Evolutionary conservation across 148 eudicot species (phyloP), one percentile per base, ranked within the genome.

Genomic region (Fallopia convolvulus): DNA sequence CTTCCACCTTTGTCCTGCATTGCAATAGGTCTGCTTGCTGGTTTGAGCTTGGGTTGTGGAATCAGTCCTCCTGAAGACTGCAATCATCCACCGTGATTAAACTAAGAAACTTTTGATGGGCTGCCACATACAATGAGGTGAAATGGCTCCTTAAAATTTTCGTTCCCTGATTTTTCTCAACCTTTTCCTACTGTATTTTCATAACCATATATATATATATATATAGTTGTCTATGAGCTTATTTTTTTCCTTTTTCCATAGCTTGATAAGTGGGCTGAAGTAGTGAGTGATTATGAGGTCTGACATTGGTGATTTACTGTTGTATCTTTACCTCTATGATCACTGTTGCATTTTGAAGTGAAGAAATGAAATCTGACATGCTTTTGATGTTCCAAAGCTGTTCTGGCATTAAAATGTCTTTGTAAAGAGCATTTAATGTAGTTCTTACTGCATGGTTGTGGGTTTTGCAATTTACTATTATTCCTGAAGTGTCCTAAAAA

Each of bases 21-120:
- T 90, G 97, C 83, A 94, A 94, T 70, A 82, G 97, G 83, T 97
- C 99, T 76, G 99, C 99, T 78, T 94, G 97, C 80, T 92, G 90
- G 93, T 92, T 21, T 84, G 90, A 86, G 87, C 89, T 94, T 82
- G 90, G 89, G 71, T 78, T 79, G 74, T 92, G 92, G 92, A 91
- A 92, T 83, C 81, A 33, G 61, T 90, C 7, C 97, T 65, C 77
- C 90, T 65, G 97, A 89, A 21, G 99, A 94, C 82, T 94, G 94
- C 84, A 88, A 87, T 78, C 44, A 82, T 88, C 77, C 96, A 89
- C 58, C 96, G 97, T 15, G 86, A 81, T 72, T 94, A 94, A 81
- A 83, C 82, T 17, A 94, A 94, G 87, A 97, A 97, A 11, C 90
- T 92, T 70, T 77, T 82, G 99, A 76, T 86, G 97, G 80, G 99